Conservation (phyloP, 139 green algal species). For the Ettlia oleoabundans region DNA sequence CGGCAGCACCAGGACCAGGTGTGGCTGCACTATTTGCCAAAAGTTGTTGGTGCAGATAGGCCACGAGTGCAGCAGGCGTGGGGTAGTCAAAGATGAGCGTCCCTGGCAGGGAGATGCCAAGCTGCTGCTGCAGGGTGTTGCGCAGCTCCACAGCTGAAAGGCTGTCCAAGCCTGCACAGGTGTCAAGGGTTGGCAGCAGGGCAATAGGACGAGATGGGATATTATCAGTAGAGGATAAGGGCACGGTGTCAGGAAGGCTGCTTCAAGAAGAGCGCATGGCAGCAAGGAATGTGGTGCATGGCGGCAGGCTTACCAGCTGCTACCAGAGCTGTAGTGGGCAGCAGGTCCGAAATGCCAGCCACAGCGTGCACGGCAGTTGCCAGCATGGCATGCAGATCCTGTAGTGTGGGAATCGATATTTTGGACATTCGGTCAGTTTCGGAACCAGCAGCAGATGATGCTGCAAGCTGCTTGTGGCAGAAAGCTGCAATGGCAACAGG, state of each 20-base stretch:
- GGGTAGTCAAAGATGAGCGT: conserved; percentile 67
- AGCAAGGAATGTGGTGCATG: no score
- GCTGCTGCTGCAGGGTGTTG: conserved; percentile 9
- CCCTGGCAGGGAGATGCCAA: conserved; percentile 40
- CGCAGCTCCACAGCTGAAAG: conserved; percentile 39
- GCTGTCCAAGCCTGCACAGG: no score
- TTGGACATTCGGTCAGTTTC: not conserved
- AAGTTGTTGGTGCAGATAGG: not conserved
- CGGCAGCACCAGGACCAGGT: not conserved
- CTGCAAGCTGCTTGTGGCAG: not conserved
- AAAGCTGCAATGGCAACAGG: conserved; percentile 36
- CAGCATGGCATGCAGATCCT: no score
- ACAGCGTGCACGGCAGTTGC: not conserved
- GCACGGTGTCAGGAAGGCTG: no score
- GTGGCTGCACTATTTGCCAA: conserved; percentile 11
- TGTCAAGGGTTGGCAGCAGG: no score
- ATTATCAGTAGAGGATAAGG: no score
- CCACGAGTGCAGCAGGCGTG: conserved; percentile 45
- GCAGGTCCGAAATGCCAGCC: no score
- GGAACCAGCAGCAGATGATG: not conserved
- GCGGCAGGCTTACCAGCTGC: no score
- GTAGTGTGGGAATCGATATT: no score
- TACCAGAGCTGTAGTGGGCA: conserved; percentile 53
- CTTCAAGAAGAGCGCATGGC: no score
- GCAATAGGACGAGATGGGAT: no score